A percentile compares a stretch with the other conserved stretches of the same genome.
These are phyloP conservation scores for Trametes coccinea DNA, from an alignment of 768 basidiomycete species.

Conservation along the genomic window DNA sequence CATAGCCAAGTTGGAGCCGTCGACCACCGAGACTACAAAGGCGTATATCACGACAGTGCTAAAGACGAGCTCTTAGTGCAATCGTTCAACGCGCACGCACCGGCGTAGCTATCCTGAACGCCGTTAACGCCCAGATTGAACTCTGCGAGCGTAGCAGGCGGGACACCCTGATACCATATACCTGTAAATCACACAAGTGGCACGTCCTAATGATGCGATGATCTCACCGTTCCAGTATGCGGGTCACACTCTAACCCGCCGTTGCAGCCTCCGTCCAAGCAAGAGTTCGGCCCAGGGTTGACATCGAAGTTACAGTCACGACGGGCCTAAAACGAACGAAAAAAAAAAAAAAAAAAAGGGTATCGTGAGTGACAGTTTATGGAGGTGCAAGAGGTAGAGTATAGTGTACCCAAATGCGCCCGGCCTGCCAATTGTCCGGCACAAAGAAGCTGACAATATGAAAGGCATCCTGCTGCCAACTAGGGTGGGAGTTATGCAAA, in stretches of 20 bases:
- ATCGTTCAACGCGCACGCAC: conserved; percentile 12
- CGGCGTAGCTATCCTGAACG: conserved; percentile 36
- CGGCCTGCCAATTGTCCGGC: conserved; percentile 41
- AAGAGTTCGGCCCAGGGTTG: conserved; percentile 29
- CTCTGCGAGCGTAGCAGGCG: conserved; percentile 39
- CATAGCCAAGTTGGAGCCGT: conserved; percentile 38
- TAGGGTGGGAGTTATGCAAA: conserved; percentile 11
- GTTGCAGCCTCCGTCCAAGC: conserved; percentile 42
- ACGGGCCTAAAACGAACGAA: conserved; percentile 31
- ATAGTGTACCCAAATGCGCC: conserved; percentile 38
- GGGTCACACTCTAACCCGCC: conserved; percentile 42
- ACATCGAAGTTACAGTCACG: conserved; percentile 40
- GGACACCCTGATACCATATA: conserved; percentile 30
- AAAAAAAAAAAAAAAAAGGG: fast-evolving
- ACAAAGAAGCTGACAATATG: conserved; percentile 35
- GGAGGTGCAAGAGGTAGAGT: background rate
- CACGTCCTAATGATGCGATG: background rate
- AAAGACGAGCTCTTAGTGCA: background rate
- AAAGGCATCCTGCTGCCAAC: conserved; percentile 31
- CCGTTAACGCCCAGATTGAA: conserved; percentile 30
- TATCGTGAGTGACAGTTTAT: too few species aligned
- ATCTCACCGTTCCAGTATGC: conserved; percentile 37
- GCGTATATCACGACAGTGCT: too few species aligned
- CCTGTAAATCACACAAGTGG: background rate
- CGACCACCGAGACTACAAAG: conserved; percentile 33